Base-by-base conservation (phyloP, 192 early-diverging fungal species). In the Funneliformis geosporum region DNA sequence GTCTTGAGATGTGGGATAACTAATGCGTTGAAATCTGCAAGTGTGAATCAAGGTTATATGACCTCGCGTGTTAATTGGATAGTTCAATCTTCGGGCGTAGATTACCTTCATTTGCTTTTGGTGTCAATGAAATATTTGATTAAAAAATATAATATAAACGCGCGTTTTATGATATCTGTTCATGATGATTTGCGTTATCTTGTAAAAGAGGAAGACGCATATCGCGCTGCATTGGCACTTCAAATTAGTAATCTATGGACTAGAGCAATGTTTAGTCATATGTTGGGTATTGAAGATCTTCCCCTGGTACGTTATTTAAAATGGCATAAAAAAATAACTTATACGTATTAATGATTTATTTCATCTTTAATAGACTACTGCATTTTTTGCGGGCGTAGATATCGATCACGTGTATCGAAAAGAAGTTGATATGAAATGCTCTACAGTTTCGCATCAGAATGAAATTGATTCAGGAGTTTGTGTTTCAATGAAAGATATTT, bases 51-150 rank as follows among this genome's bases (percentile, higher is more conserved):
- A 55, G 84, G 91, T 73, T 98, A 90, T 82, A 85, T 95, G 86
- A 95, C 95, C 0, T 95, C 93, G 47, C 89, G 96, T 21, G 88
- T 98, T 64, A 99, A 98, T 82, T 99, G 98, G 96, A 95, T 94
- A 1, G 98, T 99, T 6, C 98, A 99, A 83, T 97, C 96, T 27
- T 98, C 96, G 0, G 98, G 96, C 23, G 96, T 98, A n/a, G 96
- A 99, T 78, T 99, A 99, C 79, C 84, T 99, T 21, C 96, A 99
- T 80, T 83, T 98, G 68, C 85, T 99, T 14, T 84, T 98, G 11
- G 94, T 94, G 0, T 92, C 94, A 4, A 95, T 97, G 93, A 81
- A 89, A 61, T 95, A 98, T 80, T 82, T 99, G 79, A 90, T 93
- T 40, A 83, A 92, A 25, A 87, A 91, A 61, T 90, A 97, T 76